phyloP scores from a whole-genome alignment of 2,329 filamentous ascomycete genomes.

The Neurospora sp. region DNA sequence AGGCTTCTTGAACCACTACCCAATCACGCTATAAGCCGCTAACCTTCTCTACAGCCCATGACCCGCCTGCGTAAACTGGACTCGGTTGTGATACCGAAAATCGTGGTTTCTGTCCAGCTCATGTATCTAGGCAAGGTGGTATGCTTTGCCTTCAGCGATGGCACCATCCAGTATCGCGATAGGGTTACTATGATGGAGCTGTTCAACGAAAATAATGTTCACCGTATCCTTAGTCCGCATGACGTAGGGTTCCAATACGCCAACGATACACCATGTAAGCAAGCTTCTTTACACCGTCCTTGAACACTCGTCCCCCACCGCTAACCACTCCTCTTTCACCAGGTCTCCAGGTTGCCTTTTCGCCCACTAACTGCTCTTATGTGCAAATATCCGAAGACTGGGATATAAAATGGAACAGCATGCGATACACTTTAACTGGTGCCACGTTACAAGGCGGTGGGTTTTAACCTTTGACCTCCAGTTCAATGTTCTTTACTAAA shows the following conservation, averaged over 20 bases:
- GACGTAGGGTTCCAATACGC: conserved; percentile 71
- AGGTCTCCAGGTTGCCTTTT: conserved; percentile 53
- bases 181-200: conserved; percentile 62
- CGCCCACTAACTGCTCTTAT: conserved; percentile 50
- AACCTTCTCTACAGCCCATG: conserved; percentile 13
- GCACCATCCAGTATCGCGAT: conserved; percentile 71
- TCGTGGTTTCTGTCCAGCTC: conserved; percentile 57
- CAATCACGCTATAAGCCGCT: not conserved
- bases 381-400: conserved; percentile 49
- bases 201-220: conserved; percentile 52
- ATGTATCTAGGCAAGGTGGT: conserved; percentile 64
- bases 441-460: conserved; percentile 41
- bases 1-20: not conserved
- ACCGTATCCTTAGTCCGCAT: conserved; percentile 58
- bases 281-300: conserved; percentile 18
- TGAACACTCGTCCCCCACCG: conserved; percentile 8
- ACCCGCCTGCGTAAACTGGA: conserved; percentile 52
- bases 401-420: conserved; percentile 47
- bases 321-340: not conserved
- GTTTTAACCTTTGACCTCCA: conserved; percentile 8
- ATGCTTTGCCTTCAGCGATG: conserved; percentile 68
- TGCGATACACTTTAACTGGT: conserved; percentile 41
- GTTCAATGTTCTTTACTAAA: conserved; percentile 11
- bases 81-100: conserved; percentile 59
- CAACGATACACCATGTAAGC: conserved; percentile 54